Conservation (phyloP, 768 basidiomycete species). For the Agaricus bisporus region DNA sequence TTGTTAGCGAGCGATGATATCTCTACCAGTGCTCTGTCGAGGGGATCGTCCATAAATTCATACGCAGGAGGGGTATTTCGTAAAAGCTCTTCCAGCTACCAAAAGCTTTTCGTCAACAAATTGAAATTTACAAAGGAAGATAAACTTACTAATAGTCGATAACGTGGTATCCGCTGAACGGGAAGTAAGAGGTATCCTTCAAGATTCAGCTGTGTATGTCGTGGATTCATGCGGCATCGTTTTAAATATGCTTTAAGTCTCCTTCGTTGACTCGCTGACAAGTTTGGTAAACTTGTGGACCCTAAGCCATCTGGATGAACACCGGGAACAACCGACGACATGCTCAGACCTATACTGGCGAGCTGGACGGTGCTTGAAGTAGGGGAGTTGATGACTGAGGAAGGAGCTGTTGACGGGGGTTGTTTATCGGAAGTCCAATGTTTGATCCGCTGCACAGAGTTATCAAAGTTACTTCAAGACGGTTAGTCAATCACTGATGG, state of each 20-base stretch:
- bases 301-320: constrained; percentile 32
- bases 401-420: constrained; percentile 28
- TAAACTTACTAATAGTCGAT: constrained; percentile 74
- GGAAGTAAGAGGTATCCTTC: constrained; percentile 93
- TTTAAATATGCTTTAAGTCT: constrained; percentile 87
- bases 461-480: constrained; percentile 80
- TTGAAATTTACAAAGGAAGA: constrained; percentile 2
- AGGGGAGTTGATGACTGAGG: constrained; percentile 46
- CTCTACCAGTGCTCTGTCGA: constrained; percentile 81
- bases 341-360: constrained; percentile 54
- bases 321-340: constrained; percentile 36
- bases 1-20: constrained; percentile 86
- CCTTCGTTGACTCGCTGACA: constrained; percentile 79
- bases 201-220: constrained; percentile 89
- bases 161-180: constrained; percentile 96
- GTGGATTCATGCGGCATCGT: constrained; percentile 81
- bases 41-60: constrained; percentile 72
- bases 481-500: constrained; percentile 11
- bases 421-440: constrained; percentile 70
- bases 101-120: constrained; percentile 12
- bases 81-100: constrained; percentile 78
- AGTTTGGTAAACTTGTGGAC: constrained; percentile 40
- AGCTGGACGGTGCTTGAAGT: constrained; percentile 58
- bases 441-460: constrained; percentile 81
- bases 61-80: constrained; percentile 78